These are phyloP conservation scores for Lactarius sp. DNA, from an alignment of 768 basidiomycete species.

Conservation along the genomic window DNA sequence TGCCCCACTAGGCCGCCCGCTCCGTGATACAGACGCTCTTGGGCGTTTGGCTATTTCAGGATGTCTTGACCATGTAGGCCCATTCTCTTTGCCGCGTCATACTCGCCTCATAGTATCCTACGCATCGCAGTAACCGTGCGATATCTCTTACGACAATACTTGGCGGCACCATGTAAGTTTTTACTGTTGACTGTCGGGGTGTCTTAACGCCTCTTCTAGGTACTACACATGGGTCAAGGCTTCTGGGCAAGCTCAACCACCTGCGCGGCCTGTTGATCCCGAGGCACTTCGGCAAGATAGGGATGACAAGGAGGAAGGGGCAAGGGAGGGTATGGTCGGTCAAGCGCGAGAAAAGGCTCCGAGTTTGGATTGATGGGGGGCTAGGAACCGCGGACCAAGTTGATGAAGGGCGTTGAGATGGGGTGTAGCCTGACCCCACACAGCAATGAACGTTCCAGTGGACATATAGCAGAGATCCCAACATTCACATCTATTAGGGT, in stretches of 20 bases:
- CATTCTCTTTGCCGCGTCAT: neutral
- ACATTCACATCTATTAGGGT: neutral
- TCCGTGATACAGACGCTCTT: slow-evolving; percentile 81
- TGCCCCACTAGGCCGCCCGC: slow-evolving; percentile 53
- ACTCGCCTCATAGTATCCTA: neutral
- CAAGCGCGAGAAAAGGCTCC: slow-evolving; percentile 30
- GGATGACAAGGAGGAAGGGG: slow-evolving; percentile 27
- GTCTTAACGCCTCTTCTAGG: slow-evolving; percentile 31
- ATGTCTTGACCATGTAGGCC: slow-evolving; percentile 66
- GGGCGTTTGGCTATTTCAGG: slow-evolving; percentile 71
- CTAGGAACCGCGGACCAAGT: neutral
- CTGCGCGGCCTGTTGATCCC: slow-evolving; percentile 36
- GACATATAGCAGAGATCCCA: neutral
- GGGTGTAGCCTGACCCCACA: neutral
- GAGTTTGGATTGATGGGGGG: neutral
- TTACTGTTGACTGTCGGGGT: neutral
- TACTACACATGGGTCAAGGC: slow-evolving; percentile 58
- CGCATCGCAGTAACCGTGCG: slow-evolving; percentile 19
- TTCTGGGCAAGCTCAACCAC: slow-evolving; percentile 30
- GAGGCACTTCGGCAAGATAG: slow-evolving; percentile 34
- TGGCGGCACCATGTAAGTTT: slow-evolving; percentile 57
- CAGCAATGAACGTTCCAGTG: neutral
- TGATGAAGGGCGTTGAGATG: neutral
- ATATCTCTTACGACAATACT: slow-evolving; percentile 53
- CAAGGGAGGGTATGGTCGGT: slow-evolving; percentile 27